Evolutionary conservation across 805 yeast species (phyloP).

Genomic region (Deakozyma indianensis): DNA sequence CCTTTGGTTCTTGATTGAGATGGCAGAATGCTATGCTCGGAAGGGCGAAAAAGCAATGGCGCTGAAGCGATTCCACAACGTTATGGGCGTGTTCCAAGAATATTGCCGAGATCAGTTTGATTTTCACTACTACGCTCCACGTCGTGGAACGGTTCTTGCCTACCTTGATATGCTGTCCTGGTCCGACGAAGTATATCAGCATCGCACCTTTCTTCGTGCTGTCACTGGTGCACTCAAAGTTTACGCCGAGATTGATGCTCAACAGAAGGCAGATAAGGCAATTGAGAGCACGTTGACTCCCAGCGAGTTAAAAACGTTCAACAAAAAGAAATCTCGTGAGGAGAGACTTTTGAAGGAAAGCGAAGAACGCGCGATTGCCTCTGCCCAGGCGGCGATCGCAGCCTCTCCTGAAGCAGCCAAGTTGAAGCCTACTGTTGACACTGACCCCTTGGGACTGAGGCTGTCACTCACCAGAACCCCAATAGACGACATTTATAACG

Average conservation of each 20-base stretch:
- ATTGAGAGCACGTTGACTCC: conserved; percentile 4
- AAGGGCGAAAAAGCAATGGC: conserved; percentile 55
- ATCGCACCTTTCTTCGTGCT: conserved; percentile 62
- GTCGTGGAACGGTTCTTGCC: conserved; percentile 81
- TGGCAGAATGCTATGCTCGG: conserved; percentile 70
- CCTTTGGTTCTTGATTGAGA: conserved; percentile 75
- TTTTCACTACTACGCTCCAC: conserved; percentile 83
- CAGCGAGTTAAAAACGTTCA: neutral
- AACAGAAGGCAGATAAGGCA: conserved; percentile 7
- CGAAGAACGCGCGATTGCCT: conserved; percentile 22
- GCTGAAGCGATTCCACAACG: conserved; percentile 58
- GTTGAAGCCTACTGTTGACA: conserved; percentile 8
- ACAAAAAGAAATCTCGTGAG: conserved; percentile 25
- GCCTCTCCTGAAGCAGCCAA: neutral
- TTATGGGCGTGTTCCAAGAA: conserved; percentile 52
- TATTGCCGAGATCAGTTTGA: conserved; percentile 80
- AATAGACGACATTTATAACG: conserved; percentile 27
- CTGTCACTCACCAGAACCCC: conserved; percentile 24
- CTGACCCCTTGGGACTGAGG: conserved; percentile 37
- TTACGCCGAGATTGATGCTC: conserved; percentile 29
- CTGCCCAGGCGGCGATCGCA: conserved; percentile 1
- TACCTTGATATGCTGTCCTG: conserved; percentile 65
- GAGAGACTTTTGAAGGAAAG: conserved; percentile 32
- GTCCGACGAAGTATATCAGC: conserved; percentile 62
- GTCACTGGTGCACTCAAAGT: conserved; percentile 47